These are phyloP conservation scores for Saposhnikovia divaricata DNA, from an alignment of 129 eudicot genomes.

Conservation along the genomic window DNA sequence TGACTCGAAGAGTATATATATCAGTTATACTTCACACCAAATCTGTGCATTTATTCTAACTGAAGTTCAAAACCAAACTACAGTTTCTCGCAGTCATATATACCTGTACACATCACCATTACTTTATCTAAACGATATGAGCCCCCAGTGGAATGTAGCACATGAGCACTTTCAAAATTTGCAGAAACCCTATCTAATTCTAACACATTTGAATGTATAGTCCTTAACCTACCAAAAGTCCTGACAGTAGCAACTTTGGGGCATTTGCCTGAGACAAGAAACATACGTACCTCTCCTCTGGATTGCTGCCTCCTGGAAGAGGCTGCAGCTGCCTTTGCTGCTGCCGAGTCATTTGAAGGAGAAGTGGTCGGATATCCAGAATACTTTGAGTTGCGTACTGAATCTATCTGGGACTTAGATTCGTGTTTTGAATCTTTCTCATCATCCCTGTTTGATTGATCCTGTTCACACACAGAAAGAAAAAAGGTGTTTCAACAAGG, in stretches of 20 bases:
- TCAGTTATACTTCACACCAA: not conserved
- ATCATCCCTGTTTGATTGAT: slow-evolving; percentile 31
- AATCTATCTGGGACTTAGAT: slow-evolving; percentile 24
- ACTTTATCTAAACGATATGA: not conserved
- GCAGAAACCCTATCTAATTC: not conserved
- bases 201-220: not conserved
- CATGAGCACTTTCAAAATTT: not conserved
- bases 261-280: not conserved
- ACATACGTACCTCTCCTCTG: slow-evolving; percentile 56
- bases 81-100: not conserved
- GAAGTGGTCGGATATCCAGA: slow-evolving; percentile 11
- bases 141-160: not conserved
- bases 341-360: slow-evolving; percentile 21
- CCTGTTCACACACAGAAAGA: slow-evolving; percentile 14
- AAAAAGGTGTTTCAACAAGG: not conserved
- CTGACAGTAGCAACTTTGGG: not conserved
- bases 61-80: not conserved
- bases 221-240: not conserved
- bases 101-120: not conserved
- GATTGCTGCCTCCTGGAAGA: slow-evolving; percentile 39
- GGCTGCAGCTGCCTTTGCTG: slow-evolving; percentile 31
- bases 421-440: slow-evolving; percentile 28
- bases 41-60: not conserved
- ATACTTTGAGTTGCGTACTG: slow-evolving; percentile 22
- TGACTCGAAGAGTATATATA: not conserved